Evolutionary conservation across 441 rosid genomes (phyloP).

Genomic region (Erodium chrysanthum): DNA sequence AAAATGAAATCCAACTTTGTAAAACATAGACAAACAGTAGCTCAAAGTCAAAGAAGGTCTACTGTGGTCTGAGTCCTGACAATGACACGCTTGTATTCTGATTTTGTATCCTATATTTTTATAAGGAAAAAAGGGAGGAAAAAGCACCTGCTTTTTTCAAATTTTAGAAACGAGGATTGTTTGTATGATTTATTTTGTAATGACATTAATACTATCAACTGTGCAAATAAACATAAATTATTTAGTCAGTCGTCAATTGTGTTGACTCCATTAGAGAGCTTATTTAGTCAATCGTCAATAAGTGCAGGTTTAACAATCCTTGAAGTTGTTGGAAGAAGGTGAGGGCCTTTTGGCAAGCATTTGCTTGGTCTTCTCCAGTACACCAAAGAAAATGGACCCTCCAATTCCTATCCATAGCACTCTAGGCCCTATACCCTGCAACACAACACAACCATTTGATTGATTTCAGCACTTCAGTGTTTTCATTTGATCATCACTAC

Average conservation of each 20-base stretch:
- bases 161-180: no score
- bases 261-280: no score
- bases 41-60: constrained; percentile 29
- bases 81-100: no score
- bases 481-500: no score
- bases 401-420: constrained; percentile 40
- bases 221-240: no score
- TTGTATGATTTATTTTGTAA: no score
- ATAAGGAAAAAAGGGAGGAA: neutral
- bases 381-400: constrained; percentile 42
- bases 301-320: no score
- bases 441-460: neutral
- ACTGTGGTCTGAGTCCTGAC: constrained; percentile 7
- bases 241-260: no score
- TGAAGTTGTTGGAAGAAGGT: neutral
- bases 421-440: constrained; percentile 45
- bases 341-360: constrained; percentile 24
- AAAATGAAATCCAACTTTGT: constrained; percentile 35
- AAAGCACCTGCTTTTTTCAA: neutral
- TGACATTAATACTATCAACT: no score
- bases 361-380: constrained; percentile 38
- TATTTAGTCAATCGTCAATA: no score
- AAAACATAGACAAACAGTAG: constrained; percentile 37
- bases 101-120: no score
- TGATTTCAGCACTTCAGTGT: no score